Base-by-base conservation (phyloP, 441 rosid genomes). In the Arabidopsis hybrid region DNA sequence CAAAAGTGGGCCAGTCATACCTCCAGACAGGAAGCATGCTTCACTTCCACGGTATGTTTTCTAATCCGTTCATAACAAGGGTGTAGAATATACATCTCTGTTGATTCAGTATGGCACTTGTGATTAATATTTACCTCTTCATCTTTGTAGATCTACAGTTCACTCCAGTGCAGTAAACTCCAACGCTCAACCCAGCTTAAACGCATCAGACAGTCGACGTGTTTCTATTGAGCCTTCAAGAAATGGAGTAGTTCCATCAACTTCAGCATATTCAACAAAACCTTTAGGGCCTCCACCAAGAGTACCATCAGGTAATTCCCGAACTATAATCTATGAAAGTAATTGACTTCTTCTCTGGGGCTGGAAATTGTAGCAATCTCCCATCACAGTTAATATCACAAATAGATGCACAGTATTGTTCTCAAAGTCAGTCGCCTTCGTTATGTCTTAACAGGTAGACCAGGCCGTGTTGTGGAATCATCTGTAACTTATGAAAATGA, bases 21-120 rank as follows among this genome's bases (percentile, higher is more conserved):
- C 99, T 62, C 87, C 82, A n/a, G 95, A 93, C 74, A 90, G 99
- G 77, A 93, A 93, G 78, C 98, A 93, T 58, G 79, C 79, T 10
- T 96, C 99, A 12, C 93, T 96, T 21, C 99, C 98, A 14, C 80
- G 96, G 96, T 88, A 87, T 67, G 74, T 56, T 55, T 46, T 49
- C 67, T 31, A 40, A 40, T 69, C 66, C 7, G 21, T 21, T 8
- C 58, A 36, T 72, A 66, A 57, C 49, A 65, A 65, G 49, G 6
- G 12, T n/a, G 12, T 26, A 31, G 34, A 63, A 51, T 40, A 39
- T 12, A 64, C 8, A 3, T 63, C 12, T 53, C 42, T 58, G 4
- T 70, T 58, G 45, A 42, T 40, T 57, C 13, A 2, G 62, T 40
- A n/a, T 45, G 34, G 49, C 8, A 50, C 34, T 50, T 65, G 8